Conservation (phyloP, 768 basidiomycete species). For the Trametes punicea region DNA sequence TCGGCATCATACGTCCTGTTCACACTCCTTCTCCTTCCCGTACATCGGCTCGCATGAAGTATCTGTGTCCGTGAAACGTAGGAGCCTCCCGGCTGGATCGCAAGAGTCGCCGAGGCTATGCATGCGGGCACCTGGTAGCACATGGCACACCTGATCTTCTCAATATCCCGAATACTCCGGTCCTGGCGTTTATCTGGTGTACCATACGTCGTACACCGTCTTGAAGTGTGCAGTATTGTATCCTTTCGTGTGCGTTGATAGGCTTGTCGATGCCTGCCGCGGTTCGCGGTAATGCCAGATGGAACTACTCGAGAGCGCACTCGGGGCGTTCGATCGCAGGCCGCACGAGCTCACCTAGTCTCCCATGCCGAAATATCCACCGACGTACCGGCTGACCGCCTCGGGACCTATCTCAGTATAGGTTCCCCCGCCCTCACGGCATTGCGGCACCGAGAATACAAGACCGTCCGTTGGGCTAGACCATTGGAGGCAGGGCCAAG, state of each 20-base stretch:
- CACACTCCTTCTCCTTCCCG: background rate
- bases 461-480: background rate
- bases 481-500: background rate
- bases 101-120: background rate
- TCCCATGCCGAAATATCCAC: background rate
- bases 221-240: too few species aligned
- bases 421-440: conserved; percentile 8
- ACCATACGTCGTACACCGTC: too few species aligned
- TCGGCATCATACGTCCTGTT: background rate
- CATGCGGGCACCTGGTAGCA: background rate
- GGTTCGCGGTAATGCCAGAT: too few species aligned
- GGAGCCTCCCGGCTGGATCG: background rate
- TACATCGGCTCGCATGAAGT: background rate
- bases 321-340: too few species aligned
- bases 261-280: too few species aligned
- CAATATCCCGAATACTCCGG: background rate
- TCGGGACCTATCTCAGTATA: background rate
- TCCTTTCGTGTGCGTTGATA: too few species aligned
- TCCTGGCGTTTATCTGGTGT: too few species aligned
- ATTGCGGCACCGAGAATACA: conserved; percentile 13
- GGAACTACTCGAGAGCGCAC: too few species aligned
- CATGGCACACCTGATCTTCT: background rate
- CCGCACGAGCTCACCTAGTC: background rate
- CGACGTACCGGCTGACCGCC: background rate
- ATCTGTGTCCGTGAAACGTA: background rate